Percentiles rank a stretch among this genome's conserved stretches.
These are phyloP conservation scores for Hemerocallis citrina DNA, from an alignment of 106 monocot species.

Conservation along the genomic window DNA sequence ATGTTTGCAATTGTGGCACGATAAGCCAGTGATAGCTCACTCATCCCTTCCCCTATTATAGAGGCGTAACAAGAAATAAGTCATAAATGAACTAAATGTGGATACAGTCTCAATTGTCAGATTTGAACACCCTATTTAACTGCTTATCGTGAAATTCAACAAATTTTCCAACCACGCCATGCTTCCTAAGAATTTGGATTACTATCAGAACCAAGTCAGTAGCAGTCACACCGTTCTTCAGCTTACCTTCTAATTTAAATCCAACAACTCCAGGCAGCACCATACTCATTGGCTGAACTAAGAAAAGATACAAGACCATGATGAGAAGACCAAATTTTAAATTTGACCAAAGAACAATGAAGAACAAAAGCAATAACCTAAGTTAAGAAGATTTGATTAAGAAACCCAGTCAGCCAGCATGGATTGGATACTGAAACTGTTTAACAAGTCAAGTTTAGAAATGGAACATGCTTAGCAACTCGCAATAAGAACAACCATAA, in stretches of 20 bases:
- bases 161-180: slow-evolving; percentile 92
- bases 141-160: slow-evolving; percentile 84
- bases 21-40: slow-evolving; percentile 78
- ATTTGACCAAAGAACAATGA: no score
- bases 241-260: slow-evolving; percentile 69
- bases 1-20: slow-evolving; percentile 97
- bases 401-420: no score
- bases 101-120: neutral
- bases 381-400: no score
- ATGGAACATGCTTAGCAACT: no score
- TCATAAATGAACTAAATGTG: neutral
- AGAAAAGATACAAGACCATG: neutral
- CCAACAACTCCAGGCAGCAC: slow-evolving; percentile 91
- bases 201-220: slow-evolving; percentile 87
- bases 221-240: slow-evolving; percentile 80
- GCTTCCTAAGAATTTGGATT: slow-evolving; percentile 79
- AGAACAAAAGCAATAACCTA: no score
- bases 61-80: neutral
- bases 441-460: no score
- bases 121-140: neutral
- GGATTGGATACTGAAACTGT: no score
- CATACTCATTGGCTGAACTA: slow-evolving; percentile 92
- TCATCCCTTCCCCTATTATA: slow-evolving; percentile 69
- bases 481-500: no score
- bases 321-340: neutral